Base-by-base conservation (phyloP, 257 asterid species). In the Ajuga chamaepitys region DNA sequence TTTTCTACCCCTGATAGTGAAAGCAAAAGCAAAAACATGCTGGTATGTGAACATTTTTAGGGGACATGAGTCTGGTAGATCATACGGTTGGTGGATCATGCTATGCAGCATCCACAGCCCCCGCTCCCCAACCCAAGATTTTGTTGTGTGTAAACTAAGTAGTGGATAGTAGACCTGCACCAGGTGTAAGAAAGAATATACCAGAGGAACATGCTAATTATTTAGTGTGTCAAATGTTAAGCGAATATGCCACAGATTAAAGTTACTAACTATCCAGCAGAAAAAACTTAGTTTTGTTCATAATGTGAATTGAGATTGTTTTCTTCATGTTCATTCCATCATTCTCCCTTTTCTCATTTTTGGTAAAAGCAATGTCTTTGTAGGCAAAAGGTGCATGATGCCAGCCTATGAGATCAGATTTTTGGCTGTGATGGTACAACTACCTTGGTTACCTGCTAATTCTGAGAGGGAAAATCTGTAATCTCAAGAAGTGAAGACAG, bases 311-410 rank as follows among this genome's bases (percentile, higher is more conserved):
- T 62, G n/a, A 6, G 30, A 9, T 55, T 41, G 30, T 25, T 9
- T 6, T 25, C 24, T 56, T 16, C 30, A 21, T 24, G 40, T 40
- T 66, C 54, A 34, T 18, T 28, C 34, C 44, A 1, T 17, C 30
- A n/a, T 13, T 40, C 25, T 22, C 4, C 24, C 11, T 14, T 14
- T 13, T 44, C 12, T 26, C 9, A 4, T 2, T 64, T 40, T 30
- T 71, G 67, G 28, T 35, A 14, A 41, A 38, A 73, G 22, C 57
- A 22, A 51, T 67, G 28, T 64, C 1, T 50, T 30, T 58, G 71
- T 45, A 81, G 86, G 78, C 86, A 34, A 81, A 80, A 68, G 62
- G 44, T 64, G 75, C 77, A n/a, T 62, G 72, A 79, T 7, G 28
- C 13, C 48, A 50, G 66, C 70, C 37, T 5, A 32, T 34, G 70